A percentile compares a stretch with the other conserved stretches of the same genome.
These are phyloP conservation scores for Quercus suber DNA, from an alignment of 306 rosid species.

Conservation along the genomic window DNA sequence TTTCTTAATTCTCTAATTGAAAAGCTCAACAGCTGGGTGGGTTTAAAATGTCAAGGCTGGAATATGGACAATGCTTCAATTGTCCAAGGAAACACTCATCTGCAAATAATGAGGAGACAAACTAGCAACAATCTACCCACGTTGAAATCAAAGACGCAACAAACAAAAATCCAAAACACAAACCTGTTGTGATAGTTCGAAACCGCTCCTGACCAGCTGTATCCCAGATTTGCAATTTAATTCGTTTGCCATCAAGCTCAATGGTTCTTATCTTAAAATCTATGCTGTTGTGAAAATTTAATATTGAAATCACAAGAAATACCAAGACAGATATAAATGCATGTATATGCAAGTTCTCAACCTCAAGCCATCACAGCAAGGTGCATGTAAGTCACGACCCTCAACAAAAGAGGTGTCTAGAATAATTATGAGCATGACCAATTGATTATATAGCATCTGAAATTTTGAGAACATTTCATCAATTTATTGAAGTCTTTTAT, in stretches of 20 bases:
- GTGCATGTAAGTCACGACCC: neutral
- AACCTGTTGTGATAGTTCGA: slow-evolving; percentile 81
- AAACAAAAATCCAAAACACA: slow-evolving; percentile 12
- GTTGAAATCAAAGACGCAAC: neutral
- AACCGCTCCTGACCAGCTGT: slow-evolving; percentile 92
- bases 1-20: neutral
- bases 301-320: slow-evolving; percentile 16
- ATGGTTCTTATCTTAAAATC: slow-evolving; percentile 92
- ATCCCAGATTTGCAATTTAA: slow-evolving; percentile 87
- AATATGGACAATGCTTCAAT: neutral
- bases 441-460: slow-evolving; percentile 4
- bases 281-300: slow-evolving; percentile 45
- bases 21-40: neutral
- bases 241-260: slow-evolving; percentile 74
- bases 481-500: neutral
- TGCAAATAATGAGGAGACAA: neutral
- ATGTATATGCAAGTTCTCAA: neutral
- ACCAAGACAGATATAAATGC: slow-evolving; percentile 6
- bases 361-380: neutral
- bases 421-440: neutral
- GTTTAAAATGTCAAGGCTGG: neutral
- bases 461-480: neutral
- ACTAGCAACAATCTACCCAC: neutral
- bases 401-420: neutral
- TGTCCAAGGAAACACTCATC: neutral